Conservation (phyloP, 345 rosid genomes). For the Orychophragmus violaceus region DNA sequence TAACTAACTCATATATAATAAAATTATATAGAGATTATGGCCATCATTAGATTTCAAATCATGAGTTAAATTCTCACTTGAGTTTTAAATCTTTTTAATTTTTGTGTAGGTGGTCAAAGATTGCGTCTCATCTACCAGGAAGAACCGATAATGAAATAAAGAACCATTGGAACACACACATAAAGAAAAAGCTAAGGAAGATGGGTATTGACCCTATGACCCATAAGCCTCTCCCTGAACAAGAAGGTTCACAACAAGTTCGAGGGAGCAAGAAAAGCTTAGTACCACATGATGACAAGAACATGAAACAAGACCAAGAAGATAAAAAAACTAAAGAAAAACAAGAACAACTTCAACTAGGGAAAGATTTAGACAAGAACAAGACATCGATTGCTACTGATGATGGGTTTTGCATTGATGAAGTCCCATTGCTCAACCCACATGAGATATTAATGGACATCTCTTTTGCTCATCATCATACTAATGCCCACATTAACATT, state of each 20-base stretch:
- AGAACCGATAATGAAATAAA: constrained; percentile 98
- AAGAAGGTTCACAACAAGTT: constrained; percentile 18
- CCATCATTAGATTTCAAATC: background rate
- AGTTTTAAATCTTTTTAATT: background rate
- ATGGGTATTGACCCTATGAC: constrained; percentile 96
- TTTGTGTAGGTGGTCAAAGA: constrained; percentile 84
- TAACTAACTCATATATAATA: constrained; percentile 19
- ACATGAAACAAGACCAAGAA: constrained; percentile 9
- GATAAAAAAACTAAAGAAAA: constrained; percentile 6
- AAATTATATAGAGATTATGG: background rate
- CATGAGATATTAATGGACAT: constrained; percentile 45
- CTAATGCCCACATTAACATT: constrained; percentile 9
- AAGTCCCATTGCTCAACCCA: constrained; percentile 71
- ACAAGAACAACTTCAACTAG: constrained; percentile 10
- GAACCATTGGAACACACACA: constrained; percentile 97
- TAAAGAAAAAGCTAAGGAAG: constrained; percentile 80
- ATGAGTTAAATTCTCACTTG: background rate
- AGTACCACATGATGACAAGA: constrained; percentile 11
- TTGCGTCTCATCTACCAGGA: constrained; percentile 95
- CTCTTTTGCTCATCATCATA: constrained; percentile 30
- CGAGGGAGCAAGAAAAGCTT: constrained; percentile 16
- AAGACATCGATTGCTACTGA: constrained; percentile 4
- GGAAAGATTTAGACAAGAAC: constrained; percentile 8
- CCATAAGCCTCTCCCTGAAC: constrained; percentile 52
- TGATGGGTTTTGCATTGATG: constrained; percentile 60